Evolutionary conservation across 768 basidiomycete genomes (phyloP).

Genomic region (Dioszegia hungarica): DNA sequence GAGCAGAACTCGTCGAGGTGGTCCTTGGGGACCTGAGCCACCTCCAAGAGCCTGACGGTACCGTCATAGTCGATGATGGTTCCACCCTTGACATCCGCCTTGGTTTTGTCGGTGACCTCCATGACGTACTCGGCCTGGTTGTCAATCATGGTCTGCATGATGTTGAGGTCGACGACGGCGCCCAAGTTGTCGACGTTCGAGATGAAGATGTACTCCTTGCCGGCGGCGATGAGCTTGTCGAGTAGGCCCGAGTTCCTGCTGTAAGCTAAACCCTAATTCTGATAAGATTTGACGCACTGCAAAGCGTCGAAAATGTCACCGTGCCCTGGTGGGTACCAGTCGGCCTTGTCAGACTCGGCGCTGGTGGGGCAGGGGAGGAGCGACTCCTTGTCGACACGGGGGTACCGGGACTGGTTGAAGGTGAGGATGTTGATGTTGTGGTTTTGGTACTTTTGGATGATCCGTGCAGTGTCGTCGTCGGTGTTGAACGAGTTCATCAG

Average conservation of each 20-base stretch:
- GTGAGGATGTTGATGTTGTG: constrained; percentile 84
- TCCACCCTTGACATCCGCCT: constrained; percentile 77
- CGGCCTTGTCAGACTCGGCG: constrained; percentile 74
- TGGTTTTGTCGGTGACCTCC: constrained; percentile 96
- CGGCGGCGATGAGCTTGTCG: constrained; percentile 79
- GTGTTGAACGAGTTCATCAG: constrained; percentile 99
- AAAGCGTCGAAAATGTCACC: constrained; percentile 94
- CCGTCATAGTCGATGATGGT: constrained; percentile 90
- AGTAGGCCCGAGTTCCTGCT: constrained; percentile 72
- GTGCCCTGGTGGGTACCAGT: constrained; percentile 97
- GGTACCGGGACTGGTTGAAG: constrained; percentile 92
- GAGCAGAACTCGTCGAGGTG: constrained; percentile 94
- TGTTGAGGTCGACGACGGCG: constrained; percentile 78
- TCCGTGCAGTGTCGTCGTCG: constrained; percentile 88
- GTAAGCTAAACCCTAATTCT: background rate
- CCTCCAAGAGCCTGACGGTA: constrained; percentile 79
- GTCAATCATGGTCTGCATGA: constrained; percentile 76
- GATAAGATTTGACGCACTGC: constrained; percentile 42
- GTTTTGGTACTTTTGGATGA: constrained; percentile 93
- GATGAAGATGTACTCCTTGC: constrained; percentile 95
- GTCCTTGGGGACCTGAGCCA: constrained; percentile 88
- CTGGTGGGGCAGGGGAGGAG: constrained; percentile 71
- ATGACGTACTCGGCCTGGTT: constrained; percentile 78
- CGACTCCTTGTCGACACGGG: constrained; percentile 83
- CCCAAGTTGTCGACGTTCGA: constrained; percentile 97